Conservation (phyloP, 2,329 filamentous ascomycete species). For the Aurifilum marmelostoma region DNA sequence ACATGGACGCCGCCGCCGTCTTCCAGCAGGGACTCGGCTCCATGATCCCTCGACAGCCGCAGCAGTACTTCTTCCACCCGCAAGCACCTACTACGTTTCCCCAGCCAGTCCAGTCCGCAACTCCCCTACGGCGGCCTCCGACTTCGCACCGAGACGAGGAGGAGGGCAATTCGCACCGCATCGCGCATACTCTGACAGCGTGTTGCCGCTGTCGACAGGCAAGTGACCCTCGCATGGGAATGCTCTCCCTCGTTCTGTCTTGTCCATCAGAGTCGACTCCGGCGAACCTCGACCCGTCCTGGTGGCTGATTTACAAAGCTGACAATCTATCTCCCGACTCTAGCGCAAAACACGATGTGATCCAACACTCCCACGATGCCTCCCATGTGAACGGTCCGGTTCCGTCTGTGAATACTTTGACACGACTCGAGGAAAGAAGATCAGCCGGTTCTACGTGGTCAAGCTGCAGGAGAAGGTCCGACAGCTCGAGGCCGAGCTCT, state of each 20-base stretch:
- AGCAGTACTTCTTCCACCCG: conserved; percentile 38
- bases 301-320: conserved; percentile 1
- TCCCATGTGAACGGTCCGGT: conserved; percentile 89
- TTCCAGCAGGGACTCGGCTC: conserved; percentile 63
- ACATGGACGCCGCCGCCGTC: conserved; percentile 63
- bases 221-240: conserved; percentile 39
- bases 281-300: background rate
- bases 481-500: conserved; percentile 79
- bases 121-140: conserved; percentile 33
- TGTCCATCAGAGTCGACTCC: background rate
- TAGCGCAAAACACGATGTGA: conserved; percentile 97
- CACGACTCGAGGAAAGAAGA: conserved; percentile 80
- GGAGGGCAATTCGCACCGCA: conserved; percentile 60
- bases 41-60: conserved; percentile 46
- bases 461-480: conserved; percentile 86
- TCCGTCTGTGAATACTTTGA: conserved; percentile 96
- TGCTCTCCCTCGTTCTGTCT: background rate
- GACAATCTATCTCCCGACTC: conserved; percentile 23
- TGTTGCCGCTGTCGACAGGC: conserved; percentile 82
- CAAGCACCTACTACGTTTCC: conserved; percentile 35
- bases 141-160: conserved; percentile 48
- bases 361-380: conserved; percentile 85
- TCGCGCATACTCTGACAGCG: conserved; percentile 79
- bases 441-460: conserved; percentile 90
- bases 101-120: conserved; percentile 30